Conservation (phyloP, 768 basidiomycete genomes). For the Mycena olivaceomarginata region DNA sequence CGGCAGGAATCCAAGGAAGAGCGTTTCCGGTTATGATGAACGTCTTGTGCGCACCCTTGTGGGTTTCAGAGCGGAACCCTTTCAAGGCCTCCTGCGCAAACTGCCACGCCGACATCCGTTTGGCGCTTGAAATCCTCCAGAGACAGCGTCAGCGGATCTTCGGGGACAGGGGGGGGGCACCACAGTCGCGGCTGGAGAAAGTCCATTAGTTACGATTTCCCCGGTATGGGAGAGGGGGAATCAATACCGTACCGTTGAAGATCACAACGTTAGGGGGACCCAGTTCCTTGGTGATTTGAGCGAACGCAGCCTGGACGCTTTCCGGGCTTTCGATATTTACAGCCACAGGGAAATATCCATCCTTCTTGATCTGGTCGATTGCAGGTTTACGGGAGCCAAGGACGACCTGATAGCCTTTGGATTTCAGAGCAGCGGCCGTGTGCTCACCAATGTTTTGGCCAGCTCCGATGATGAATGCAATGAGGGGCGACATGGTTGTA, state of each 20-base stretch:
- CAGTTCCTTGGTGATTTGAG: conserved; percentile 57
- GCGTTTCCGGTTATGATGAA: conserved; percentile 58
- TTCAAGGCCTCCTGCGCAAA: conserved; percentile 53
- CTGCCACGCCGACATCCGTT: conserved; percentile 38
- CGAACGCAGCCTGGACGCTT: conserved; percentile 61
- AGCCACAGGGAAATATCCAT: conserved; percentile 55
- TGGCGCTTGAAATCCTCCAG: conserved; percentile 45
- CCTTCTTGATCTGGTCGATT: conserved; percentile 28
- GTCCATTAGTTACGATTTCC: neutral
- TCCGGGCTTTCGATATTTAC: conserved; percentile 58
- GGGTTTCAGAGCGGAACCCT: conserved; percentile 46
- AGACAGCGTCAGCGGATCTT: conserved; percentile 50
- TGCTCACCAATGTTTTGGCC: conserved; percentile 51
- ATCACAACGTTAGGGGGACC: conserved; percentile 67
- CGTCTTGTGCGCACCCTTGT: conserved; percentile 49
- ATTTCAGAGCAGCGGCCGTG: conserved; percentile 50
- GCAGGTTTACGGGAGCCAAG: conserved; percentile 52
- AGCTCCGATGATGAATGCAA: conserved; percentile 56
- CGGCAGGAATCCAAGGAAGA: conserved; percentile 47
- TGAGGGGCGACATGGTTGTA: neutral
- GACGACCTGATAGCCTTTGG: conserved; percentile 54
- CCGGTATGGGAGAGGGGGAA: no score
- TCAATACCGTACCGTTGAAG: conserved; percentile 60
- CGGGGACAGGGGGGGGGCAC: conserved; percentile 12
- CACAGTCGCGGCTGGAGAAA: neutral